A percentile compares a stretch with the other conserved stretches of the same genome.
phyloP scores from a whole-genome alignment of 2,329 filamentous ascomycete species.

The Sordariomycetes sp. region DNA sequence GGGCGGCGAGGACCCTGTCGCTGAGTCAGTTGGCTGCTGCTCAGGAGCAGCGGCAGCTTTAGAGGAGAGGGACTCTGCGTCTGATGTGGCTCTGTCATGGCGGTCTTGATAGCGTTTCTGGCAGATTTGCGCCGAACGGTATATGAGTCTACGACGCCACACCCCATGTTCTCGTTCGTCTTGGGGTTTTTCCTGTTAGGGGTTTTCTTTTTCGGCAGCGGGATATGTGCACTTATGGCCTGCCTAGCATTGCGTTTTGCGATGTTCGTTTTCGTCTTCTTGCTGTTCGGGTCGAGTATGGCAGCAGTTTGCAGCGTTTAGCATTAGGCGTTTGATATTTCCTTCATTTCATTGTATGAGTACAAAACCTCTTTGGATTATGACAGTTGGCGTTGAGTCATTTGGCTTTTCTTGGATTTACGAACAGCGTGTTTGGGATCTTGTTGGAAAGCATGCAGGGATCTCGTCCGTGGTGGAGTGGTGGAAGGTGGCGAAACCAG shows the following conservation, averaged over 20 bases:
- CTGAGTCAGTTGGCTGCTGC: constrained; percentile 45
- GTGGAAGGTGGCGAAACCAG: too few relatives aligned
- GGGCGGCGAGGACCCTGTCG: constrained; percentile 50
- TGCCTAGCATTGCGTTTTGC: neutral
- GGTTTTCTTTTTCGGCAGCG: too few relatives aligned
- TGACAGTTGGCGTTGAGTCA: neutral
- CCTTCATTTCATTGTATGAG: neutral
- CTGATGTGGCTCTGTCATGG: neutral
- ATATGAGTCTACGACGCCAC: too few relatives aligned
- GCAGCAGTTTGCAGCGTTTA: neutral
- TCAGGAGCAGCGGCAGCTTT: constrained; percentile 9
- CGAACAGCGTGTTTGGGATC: neutral
- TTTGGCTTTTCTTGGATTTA: neutral
- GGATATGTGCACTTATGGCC: too few relatives aligned
- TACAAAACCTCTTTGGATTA: neutral
- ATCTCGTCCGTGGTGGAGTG: neutral
- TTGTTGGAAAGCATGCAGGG: neutral
- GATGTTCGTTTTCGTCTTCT: neutral
- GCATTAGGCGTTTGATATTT: neutral
- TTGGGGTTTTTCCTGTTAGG: too few relatives aligned
- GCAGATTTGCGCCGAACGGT: too few relatives aligned
- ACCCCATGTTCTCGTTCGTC: too few relatives aligned
- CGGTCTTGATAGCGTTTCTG: neutral
- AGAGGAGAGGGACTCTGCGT: neutral
- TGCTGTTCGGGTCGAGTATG: neutral